phyloP scores from a whole-genome alignment of 768 basidiomycete genomes.

The Sporobolomyces roseus region DNA sequence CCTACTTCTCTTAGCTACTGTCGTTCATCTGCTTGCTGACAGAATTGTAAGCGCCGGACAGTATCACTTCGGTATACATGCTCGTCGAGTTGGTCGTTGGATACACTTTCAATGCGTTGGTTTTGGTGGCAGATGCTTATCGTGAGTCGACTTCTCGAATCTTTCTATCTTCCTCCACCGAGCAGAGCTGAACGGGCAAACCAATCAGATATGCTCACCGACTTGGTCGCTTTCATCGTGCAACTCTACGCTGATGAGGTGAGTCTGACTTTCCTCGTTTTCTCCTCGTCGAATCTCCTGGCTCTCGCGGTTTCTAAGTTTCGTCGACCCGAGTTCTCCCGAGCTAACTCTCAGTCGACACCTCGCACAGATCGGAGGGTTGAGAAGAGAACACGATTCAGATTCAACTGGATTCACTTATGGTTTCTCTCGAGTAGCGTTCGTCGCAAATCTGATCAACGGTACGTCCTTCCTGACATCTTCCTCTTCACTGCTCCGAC shows the following conservation, averaged over 20 bases:
- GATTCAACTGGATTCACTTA: constrained; percentile 26
- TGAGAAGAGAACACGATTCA: background rate
- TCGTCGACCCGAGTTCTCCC: no score
- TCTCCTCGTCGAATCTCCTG: background rate
- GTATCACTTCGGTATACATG: constrained; percentile 22
- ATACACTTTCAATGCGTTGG: constrained; percentile 15
- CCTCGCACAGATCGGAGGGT: background rate
- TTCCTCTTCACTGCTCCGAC: background rate
- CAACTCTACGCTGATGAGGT: constrained; percentile 31
- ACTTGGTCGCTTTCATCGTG: constrained; percentile 21
- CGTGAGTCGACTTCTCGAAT: background rate
- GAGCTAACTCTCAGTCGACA: background rate
- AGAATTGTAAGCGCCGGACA: background rate
- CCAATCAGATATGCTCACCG: constrained; percentile 31
- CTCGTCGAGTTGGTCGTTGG: constrained; percentile 25
- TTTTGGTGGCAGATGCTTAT: constrained; percentile 23
- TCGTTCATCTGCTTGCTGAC: background rate
- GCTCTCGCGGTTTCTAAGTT: no score
- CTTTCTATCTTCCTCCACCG: no score
- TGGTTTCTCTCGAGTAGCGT: constrained; percentile 15
- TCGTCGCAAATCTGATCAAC: constrained; percentile 31
- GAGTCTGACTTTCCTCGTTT: background rate
- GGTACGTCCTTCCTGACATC: background rate
- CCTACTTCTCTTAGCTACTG: background rate
- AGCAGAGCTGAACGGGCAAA: no score